Conservation (phyloP, 2,329 filamentous ascomycete species). For the Fusarium albidum region DNA sequence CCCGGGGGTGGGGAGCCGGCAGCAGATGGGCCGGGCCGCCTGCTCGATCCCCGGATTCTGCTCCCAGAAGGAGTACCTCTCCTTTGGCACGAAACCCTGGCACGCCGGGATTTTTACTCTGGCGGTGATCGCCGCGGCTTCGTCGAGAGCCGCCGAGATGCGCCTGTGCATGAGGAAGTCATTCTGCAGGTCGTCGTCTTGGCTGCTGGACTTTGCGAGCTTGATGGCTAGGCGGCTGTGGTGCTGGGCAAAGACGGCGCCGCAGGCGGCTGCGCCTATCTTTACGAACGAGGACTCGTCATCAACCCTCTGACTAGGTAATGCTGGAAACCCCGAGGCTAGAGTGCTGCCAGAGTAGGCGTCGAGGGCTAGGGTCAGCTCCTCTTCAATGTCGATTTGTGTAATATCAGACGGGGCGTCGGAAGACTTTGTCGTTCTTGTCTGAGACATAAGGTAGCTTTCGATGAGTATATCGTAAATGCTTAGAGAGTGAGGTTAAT, state of each 20-base stretch:
- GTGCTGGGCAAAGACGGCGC: constrained; percentile 21
- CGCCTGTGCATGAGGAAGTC: constrained; percentile 8
- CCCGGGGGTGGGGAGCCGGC: constrained; percentile 28
- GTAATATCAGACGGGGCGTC: no score
- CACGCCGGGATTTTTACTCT: constrained; percentile 14
- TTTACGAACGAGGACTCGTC: constrained; percentile 5
- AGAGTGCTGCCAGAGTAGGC: not conserved
- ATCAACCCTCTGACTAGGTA: no score
- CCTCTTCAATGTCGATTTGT: not conserved
- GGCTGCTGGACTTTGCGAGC: constrained; percentile 16
- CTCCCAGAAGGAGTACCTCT: constrained; percentile 8
- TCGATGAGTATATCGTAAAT: no score
- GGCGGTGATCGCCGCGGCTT: not conserved
- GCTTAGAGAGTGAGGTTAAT: no score
- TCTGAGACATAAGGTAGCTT: no score
- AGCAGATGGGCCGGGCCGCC: constrained; percentile 13
- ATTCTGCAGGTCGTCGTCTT: constrained; percentile 19
- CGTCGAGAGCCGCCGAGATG: constrained; percentile 5
- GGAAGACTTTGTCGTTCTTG: no score
- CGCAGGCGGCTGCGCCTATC: constrained; percentile 37
- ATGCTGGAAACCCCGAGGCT: not conserved
- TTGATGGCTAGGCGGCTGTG: constrained; percentile 19
- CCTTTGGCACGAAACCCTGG: not conserved
- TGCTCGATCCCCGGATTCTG: constrained; percentile 6
- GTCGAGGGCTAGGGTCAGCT: not conserved